Conservation (phyloP, 2,329 filamentous ascomycete genomes). For the Raffaelea ambrosiae region DNA sequence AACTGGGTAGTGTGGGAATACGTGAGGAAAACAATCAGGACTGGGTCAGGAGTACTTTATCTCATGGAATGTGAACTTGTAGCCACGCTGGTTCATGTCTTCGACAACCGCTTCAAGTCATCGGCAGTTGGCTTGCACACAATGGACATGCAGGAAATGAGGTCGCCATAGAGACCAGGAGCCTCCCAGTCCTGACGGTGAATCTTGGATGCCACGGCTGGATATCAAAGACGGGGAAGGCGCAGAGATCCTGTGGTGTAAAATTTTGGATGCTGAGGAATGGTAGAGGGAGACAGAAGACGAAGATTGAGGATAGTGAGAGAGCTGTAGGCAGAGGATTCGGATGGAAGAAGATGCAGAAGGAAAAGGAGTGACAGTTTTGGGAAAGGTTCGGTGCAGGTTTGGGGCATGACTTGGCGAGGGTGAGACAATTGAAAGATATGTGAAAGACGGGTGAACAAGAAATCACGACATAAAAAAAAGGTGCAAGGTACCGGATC, state of each 20-base stretch:
- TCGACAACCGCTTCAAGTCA: conserved; percentile 20
- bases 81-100: conserved; percentile 17
- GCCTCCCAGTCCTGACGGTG: conserved; percentile 27
- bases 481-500: conserved; percentile 13
- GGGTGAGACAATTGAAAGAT: not conserved
- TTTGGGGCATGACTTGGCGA: too few relatives aligned
- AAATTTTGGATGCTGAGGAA: too few relatives aligned
- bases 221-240: too few relatives aligned
- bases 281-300: too few relatives aligned
- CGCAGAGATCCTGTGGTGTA: too few relatives aligned
- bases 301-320: too few relatives aligned
- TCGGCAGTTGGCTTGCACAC: conserved; percentile 22
- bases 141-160: conserved; percentile 32
- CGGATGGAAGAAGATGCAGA: too few relatives aligned
- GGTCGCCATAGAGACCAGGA: conserved; percentile 30
- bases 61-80: conserved; percentile 15
- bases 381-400: too few relatives aligned
- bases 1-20: too few relatives aligned
- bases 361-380: too few relatives aligned
- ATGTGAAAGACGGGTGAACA: not conserved
- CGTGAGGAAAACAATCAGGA: not conserved
- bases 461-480: not conserved
- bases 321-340: too few relatives aligned
- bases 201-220: not conserved
- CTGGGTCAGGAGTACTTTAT: conserved; percentile 6